phyloP scores from a whole-genome alignment of 2,329 filamentous ascomycete genomes.

The Fusarium sublunatum region DNA sequence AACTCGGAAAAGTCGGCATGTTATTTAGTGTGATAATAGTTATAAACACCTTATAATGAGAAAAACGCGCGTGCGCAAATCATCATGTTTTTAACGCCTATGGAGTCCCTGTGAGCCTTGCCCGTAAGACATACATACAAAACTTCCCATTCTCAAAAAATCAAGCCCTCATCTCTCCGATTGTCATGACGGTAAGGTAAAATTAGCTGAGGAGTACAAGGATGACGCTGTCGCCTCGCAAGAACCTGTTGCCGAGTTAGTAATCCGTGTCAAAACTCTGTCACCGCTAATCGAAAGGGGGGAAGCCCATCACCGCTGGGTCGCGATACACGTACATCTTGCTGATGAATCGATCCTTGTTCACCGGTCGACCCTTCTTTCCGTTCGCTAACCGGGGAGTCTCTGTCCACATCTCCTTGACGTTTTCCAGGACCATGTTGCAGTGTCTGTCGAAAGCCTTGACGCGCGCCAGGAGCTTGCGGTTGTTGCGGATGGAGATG shows the following conservation, averaged over 20 bases:
- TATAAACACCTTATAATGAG: conserved; percentile 13
- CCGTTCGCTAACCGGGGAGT: conserved; percentile 84
- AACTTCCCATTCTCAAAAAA: conserved; percentile 43
- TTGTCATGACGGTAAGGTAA: conserved; percentile 23
- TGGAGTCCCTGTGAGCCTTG: conserved; percentile 50
- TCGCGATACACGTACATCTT: conserved; percentile 78
- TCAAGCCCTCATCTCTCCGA: conserved; percentile 36
- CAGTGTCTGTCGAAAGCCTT: conserved; percentile 99
- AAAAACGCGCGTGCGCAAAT: conserved; percentile 34
- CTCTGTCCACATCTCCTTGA: conserved; percentile 98
- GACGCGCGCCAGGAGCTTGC: conserved; percentile 95
- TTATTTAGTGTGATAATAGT: conserved; percentile 9
- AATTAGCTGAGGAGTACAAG: conserved; percentile 81
- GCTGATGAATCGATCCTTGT: conserved; percentile 98
- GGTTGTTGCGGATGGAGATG: conserved; percentile 97
- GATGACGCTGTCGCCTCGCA: conserved; percentile 89
- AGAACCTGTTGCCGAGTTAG: conserved; percentile 69
- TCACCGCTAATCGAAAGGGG: conserved; percentile 23
- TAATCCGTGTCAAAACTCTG: conserved; percentile 1
- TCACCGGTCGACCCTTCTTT: conserved; percentile 89
- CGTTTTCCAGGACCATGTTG: conserved; percentile 98
- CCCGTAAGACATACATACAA: conserved; percentile 48
- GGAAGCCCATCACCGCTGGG: not conserved
- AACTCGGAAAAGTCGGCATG: not conserved
- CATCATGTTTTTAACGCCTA: conserved; percentile 54